Percentiles rank a stretch among this genome's conserved stretches.
Conservation (phyloP, 805 yeast species). For the Wickerhamomyces ciferrii region DNA sequence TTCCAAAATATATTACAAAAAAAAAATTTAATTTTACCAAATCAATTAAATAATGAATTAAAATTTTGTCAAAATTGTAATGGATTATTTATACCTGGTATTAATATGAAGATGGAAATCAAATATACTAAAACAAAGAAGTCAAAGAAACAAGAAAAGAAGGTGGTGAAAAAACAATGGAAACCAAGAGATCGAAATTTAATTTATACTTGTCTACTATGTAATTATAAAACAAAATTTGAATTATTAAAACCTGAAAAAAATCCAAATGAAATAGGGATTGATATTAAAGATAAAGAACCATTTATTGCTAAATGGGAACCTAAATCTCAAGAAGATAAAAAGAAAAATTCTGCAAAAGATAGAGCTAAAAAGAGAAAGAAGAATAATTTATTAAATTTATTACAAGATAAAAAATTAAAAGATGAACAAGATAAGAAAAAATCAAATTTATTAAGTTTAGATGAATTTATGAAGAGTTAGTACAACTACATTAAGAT, state of each 20-base stretch:
- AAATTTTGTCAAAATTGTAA: constrained; percentile 27
- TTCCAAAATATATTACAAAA: constrained; percentile 23
- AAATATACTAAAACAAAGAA: constrained; percentile 7
- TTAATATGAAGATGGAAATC: constrained; percentile 21
- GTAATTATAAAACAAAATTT: constrained; percentile 16
- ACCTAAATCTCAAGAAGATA: constrained; percentile 4
- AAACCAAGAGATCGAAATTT: constrained; percentile 15
- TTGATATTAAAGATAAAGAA: not conserved
- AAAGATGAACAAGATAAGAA: constrained; percentile 26
- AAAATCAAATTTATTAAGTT: constrained; percentile 32
- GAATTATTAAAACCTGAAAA: constrained; percentile 9
- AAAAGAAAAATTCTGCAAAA: constrained; percentile 21
- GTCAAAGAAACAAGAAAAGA: not conserved
- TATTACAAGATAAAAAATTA: constrained; percentile 37
- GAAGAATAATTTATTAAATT: constrained; percentile 34
- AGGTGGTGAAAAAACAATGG: constrained; percentile 3
- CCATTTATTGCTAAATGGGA: constrained; percentile 23
- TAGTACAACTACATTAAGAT: not conserved
- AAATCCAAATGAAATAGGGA: not conserved
- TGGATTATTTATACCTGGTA: constrained; percentile 22
- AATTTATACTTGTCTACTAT: constrained; percentile 22
- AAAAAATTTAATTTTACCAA: constrained; percentile 22
- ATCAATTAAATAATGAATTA: constrained; percentile 12
- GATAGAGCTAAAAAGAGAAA: constrained; percentile 43
- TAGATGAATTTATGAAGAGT: constrained; percentile 44